Base-by-base conservation (phyloP, 2,329 filamentous ascomycete genomes). In the Pyricularia grisea region DNA sequence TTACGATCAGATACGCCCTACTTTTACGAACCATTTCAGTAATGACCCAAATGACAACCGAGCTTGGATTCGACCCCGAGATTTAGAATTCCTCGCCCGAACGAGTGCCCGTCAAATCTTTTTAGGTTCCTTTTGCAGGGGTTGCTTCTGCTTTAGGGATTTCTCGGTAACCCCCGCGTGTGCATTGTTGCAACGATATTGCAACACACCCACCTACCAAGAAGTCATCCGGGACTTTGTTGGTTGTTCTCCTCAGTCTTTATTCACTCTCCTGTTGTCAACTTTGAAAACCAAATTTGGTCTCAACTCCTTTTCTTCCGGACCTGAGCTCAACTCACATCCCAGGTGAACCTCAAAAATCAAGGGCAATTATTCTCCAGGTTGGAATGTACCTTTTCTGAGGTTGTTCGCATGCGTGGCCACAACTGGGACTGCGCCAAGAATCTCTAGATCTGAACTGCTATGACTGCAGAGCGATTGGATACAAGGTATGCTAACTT, bases 391-490 rank as follows among this genome's bases (percentile, higher is more conserved):
- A 28, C 12, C 17, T 61, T 25, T 28, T 61, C 58, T 28, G 25
- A 61, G 23, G 58, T 61, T 3, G 58, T 61, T 61, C n/a, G 58
- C 58, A 61, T 61, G 25, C 25, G 58, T 61, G 58, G 23, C 58
- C 58, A 61, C 6, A 25, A 61, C n/a, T 23, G 4, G n/a, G 58
- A 55, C 20, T 61, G 58, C 58, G 42, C 58, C 58, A 28, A 61
- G 23, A n/a, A 25, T 10, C n/a, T n/a, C n/a, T 28, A 65, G 14
- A 55, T 33, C 36, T 71, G 74, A 72, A 76, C 79, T 87, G 86
- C 84, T 88, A 89, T 89, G 87, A 88, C 82, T 83, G 84, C 83
- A 80, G 84, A 88, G 79, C 83, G 83, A 80, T 79, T 79, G 77
- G 79, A 79, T 79, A 81, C 82, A 77, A 88, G 85, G 87, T 76